Evolutionary conservation across 495 filamentous ascomycete genomes (phyloP), one percentile per base, ranked within the genome.

Genomic region (Letharia lupina): DNA sequence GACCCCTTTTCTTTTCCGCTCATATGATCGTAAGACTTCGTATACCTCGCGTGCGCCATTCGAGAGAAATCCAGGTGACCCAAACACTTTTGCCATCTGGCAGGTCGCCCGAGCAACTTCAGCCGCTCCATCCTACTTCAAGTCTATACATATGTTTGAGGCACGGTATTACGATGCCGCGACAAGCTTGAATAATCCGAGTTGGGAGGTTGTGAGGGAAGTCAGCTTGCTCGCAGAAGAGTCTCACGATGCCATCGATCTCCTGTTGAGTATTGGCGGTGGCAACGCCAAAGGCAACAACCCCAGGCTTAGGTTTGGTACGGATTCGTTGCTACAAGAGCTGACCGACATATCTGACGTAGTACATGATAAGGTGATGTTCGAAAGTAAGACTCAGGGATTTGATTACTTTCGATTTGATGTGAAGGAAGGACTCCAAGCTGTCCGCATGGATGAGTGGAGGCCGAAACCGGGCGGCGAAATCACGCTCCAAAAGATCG

Each of bases 71-170:
- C 40, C 62, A 15, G 41, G 28, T 7, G 41, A 64, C 2, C 10
- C 28, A 35, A 18, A 64, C 33, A 33, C 23, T 0, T 58, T 58
- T 1, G 18, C 35, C 13, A 64, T 64, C 28, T 45, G 52, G 52
- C 15, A 64, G 10, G 62, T 64, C 12, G 50, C 62, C 3, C 16
- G 40, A 44, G 62, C 62, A 13, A 58, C 62, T n/a, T 64, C 52
- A 47, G 52, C 62, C 31, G 52, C 62, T 15, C 62, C 52, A 6
- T 45, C 23, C 7, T 64, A 33, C 31, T 58, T 37, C 40, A 58
- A 45, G 40, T 37, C 62, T 18, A n/a, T 58, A 18, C 41, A 13
- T 10, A 1, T 58, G 23, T n/a, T 33, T 37, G 1, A 64, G 1
- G 44, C 31, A n/a, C 62, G 28, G 11, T 45, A 58, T 8, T 64